Evolutionary conservation across 208 protist species (phyloP).

Genomic region (Acanthamoeba healyi): DNA sequence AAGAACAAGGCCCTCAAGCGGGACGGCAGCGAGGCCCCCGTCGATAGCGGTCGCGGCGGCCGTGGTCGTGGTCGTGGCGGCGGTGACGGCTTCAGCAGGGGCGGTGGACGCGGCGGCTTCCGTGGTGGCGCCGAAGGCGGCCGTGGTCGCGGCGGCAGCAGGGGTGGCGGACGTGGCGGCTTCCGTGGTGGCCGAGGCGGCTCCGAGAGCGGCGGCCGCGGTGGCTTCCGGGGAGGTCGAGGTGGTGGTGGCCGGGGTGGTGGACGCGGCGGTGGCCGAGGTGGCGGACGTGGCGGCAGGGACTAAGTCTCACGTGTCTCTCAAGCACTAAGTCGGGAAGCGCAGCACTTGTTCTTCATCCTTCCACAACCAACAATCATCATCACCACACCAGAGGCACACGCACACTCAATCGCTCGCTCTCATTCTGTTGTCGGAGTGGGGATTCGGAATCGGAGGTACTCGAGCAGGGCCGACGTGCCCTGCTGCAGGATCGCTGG

Average conservation of each 20-base stretch:
- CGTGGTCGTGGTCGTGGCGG: not conserved
- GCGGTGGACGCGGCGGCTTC: not conserved
- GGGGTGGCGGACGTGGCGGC: not conserved
- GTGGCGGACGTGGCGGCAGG: not conserved
- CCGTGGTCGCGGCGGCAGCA: not conserved
- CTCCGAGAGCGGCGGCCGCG: not conserved
- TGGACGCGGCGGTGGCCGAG: not conserved
- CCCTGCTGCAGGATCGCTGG: not conserved
- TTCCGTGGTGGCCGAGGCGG: not conserved
- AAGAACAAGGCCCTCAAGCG: constrained; percentile 65
- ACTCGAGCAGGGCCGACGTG: constrained; percentile 29
- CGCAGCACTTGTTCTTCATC: too few species aligned
- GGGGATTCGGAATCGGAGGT: constrained; percentile 25
- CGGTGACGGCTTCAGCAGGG: not conserved
- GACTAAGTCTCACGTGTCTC: not conserved
- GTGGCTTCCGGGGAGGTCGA: not conserved
- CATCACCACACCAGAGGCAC: too few species aligned
- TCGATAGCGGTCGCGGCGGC: not conserved
- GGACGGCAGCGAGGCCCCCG: not conserved
- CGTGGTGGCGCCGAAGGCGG: not conserved
- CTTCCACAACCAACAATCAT: too few species aligned
- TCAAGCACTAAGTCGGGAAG: too few species aligned
- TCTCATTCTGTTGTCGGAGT: not conserved
- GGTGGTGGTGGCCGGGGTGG: not conserved
- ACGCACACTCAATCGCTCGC: too few species aligned